phyloP scores from a whole-genome alignment of 805 yeast species.

The Schwanniomyces vanrijiae region DNA sequence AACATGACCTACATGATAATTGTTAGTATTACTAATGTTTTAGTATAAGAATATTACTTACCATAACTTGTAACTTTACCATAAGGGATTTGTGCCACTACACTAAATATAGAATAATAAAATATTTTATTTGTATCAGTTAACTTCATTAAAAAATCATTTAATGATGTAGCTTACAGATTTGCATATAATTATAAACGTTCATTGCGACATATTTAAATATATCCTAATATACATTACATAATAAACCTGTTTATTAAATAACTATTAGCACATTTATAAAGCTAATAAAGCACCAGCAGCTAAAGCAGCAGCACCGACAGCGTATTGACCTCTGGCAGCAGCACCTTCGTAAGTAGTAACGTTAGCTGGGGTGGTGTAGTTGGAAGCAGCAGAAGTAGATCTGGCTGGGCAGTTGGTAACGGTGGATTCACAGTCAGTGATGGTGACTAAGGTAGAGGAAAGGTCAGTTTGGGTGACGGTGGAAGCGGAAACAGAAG shows the following conservation, averaged over 20 bases:
- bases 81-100: constrained; percentile 53
- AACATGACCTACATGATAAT: constrained; percentile 50
- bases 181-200: not conserved
- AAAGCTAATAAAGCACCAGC: constrained; percentile 60
- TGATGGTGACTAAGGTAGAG: constrained; percentile 43
- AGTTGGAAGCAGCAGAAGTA: constrained; percentile 18
- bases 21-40: not conserved
- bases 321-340: constrained; percentile 35
- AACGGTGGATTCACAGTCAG: constrained; percentile 39
- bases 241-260: constrained; percentile 4
- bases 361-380: constrained; percentile 26
- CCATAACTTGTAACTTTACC: constrained; percentile 74
- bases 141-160: constrained; percentile 15
- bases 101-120: constrained; percentile 58
- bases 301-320: constrained; percentile 49
- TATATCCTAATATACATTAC: constrained; percentile 5
- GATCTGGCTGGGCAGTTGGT: constrained; percentile 43
- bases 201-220: not conserved
- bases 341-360: constrained; percentile 38
- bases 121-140: constrained; percentile 54
- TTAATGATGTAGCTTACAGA: not conserved
- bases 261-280: constrained; percentile 28
- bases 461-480: constrained; percentile 28
- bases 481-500: constrained; percentile 25
- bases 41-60: constrained; percentile 15